Evolutionary conservation across 805 yeast genomes (phyloP).

Genomic region (Wickerhamomyces bovis): DNA sequence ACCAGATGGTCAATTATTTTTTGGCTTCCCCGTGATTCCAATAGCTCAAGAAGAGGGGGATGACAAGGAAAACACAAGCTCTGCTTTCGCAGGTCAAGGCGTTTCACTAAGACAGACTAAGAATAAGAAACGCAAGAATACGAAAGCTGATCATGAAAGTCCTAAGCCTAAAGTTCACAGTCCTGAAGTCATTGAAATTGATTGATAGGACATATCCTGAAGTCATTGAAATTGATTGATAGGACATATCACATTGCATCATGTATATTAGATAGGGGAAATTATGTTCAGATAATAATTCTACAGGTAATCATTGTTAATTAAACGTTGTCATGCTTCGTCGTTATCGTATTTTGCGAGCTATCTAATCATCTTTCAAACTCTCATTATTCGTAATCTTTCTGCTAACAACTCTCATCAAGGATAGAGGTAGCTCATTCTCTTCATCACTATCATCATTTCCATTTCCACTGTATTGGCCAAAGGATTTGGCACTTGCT

Average conservation of each 20-base stretch:
- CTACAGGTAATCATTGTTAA: not conserved
- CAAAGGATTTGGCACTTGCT: slow-evolving; percentile 23
- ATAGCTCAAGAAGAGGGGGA: slow-evolving; percentile 32
- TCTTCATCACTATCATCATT: slow-evolving; percentile 13
- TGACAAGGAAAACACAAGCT: slow-evolving; percentile 18
- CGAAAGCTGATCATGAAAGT: slow-evolving; percentile 41
- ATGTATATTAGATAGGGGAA: slow-evolving; percentile 3
- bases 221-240: slow-evolving; percentile 63
- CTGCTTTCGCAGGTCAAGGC: slow-evolving; percentile 59
- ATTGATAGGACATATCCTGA: slow-evolving; percentile 41
- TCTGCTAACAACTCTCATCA: slow-evolving; percentile 30
- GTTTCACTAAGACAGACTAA: slow-evolving; percentile 55
- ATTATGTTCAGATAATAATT: not conserved
- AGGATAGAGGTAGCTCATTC: slow-evolving; percentile 29
- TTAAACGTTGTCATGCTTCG: no score
- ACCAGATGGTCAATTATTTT: slow-evolving; percentile 84
- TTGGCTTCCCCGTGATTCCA: slow-evolving; percentile 76
- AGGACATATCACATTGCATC: not conserved
- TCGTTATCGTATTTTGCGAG: not conserved
- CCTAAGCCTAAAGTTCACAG: slow-evolving; percentile 59
- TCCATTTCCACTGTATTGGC: slow-evolving; percentile 9
- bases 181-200: slow-evolving; percentile 80
- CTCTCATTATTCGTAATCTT: slow-evolving; percentile 7
- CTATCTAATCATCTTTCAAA: not conserved
- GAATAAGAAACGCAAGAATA: slow-evolving; percentile 51